Percentiles rank a stretch among this genome's conserved stretches.
Conservation (phyloP, 805 yeast species). For the Kluyveromyces siamensis region DNA sequence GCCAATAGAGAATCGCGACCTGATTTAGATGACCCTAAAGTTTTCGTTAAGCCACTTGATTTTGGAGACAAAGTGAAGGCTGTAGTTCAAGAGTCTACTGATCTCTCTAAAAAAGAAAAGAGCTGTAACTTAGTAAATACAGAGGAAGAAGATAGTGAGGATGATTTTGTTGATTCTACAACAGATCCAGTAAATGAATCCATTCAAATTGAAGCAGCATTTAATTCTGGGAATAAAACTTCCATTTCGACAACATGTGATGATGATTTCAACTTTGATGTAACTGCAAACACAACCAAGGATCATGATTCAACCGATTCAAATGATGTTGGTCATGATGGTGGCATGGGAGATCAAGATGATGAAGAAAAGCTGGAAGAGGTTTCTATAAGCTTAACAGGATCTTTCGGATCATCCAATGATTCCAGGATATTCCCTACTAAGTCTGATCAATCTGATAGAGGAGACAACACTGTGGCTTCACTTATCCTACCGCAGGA, state of each 20-base stretch:
- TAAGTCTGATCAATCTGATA: too few relatives aligned
- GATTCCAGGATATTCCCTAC: too few relatives aligned
- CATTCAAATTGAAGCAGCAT: too few relatives aligned
- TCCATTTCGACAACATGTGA: too few relatives aligned
- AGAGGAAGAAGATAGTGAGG: not conserved
- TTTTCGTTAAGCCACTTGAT: not conserved
- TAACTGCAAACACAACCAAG: not conserved
- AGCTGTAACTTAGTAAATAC: not conserved
- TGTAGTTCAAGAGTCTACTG: not conserved
- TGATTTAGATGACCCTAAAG: not conserved
- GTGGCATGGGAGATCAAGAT: not conserved
- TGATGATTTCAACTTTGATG: not conserved
- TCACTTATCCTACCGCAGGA: too few relatives aligned
- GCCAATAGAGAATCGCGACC: not conserved
- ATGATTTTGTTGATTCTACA: not conserved
- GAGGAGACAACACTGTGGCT: too few relatives aligned
- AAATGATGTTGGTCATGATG: not conserved
- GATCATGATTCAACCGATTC: too few relatives aligned
- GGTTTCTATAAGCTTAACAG: too few relatives aligned
- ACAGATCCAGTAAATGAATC: too few relatives aligned
- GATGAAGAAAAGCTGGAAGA: too few relatives aligned
- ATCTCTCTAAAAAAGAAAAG: not conserved
- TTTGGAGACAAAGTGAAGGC: not conserved
- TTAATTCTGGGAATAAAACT: too few relatives aligned
- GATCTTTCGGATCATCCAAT: too few relatives aligned